A percentile compares a stretch with the other conserved stretches of the same genome.
phyloP scores from a whole-genome alignment of 257 asterid species.

The Rubia yunnanensis region DNA sequence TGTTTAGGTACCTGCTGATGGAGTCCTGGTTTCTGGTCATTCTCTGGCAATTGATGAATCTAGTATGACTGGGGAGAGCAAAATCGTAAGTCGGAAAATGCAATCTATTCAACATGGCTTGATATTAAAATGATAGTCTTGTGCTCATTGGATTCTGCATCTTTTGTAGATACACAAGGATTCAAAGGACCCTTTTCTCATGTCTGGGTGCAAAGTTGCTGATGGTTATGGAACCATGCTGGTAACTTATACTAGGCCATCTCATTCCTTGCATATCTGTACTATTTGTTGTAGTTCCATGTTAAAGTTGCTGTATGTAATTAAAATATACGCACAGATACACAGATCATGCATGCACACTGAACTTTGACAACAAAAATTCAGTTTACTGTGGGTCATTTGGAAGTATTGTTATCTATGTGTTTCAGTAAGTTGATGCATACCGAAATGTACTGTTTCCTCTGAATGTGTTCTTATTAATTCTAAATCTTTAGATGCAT shows the following conservation, averaged over 20 bases:
- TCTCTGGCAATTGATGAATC: slow-evolving; percentile 93
- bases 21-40: slow-evolving; percentile 64
- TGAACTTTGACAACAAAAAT: not conserved
- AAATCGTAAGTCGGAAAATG: slow-evolving; percentile 52
- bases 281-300: not conserved
- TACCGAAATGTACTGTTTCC: no score
- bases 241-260: slow-evolving; percentile 32
- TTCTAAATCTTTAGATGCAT: not conserved
- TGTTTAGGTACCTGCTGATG: slow-evolving; percentile 90
- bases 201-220: slow-evolving; percentile 98
- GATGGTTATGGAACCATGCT: slow-evolving; percentile 96
- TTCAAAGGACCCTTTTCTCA: slow-evolving; percentile 67
- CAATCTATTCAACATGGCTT: slow-evolving; percentile 10
- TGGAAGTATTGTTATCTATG: not conserved
- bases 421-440: not conserved
- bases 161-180: slow-evolving; percentile 70
- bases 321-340: not conserved
- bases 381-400: not conserved
- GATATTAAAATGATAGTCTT: not conserved
- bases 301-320: not conserved
- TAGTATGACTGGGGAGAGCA: slow-evolving; percentile 99
- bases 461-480: not conserved
- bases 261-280: slow-evolving; percentile 2
- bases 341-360: not conserved
- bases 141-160: slow-evolving; percentile 11